A percentile compares a stretch with the other conserved stretches of the same genome.
These are phyloP conservation scores for Lepraria neglecta DNA, from an alignment of 495 filamentous ascomycete species.

Conservation along the genomic window DNA sequence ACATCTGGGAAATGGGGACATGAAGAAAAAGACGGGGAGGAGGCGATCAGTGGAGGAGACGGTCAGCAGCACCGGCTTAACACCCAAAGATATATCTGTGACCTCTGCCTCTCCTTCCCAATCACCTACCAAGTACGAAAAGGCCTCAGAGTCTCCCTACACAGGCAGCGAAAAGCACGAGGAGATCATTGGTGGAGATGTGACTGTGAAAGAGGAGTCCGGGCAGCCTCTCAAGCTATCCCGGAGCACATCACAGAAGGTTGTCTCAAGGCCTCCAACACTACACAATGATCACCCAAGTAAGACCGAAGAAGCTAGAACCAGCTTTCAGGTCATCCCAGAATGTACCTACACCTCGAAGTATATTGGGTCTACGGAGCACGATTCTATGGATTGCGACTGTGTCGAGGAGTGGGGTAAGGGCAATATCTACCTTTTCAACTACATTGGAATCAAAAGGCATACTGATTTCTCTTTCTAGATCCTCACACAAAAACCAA, in stretches of 20 bases:
- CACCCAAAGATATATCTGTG: constrained; percentile 24
- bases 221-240: constrained; percentile 66
- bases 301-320: constrained; percentile 65
- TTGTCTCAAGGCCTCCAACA: constrained; percentile 50
- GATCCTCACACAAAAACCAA: constrained; percentile 58
- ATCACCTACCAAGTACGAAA: constrained; percentile 40
- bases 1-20: constrained; percentile 24
- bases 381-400: constrained; percentile 84
- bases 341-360: constrained; percentile 85
- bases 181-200: constrained; percentile 49
- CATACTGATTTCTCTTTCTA: constrained; percentile 36
- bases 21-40: constrained; percentile 6
- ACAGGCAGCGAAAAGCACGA: constrained; percentile 39
- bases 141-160: constrained; percentile 33
- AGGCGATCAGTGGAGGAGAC: constrained; percentile 15
- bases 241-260: constrained; percentile 68
- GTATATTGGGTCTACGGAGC: constrained; percentile 81
- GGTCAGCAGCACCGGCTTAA: constrained; percentile 26
- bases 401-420: constrained; percentile 94
- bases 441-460: background rate
- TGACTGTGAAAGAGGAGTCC: constrained; percentile 58
- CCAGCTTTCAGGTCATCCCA: constrained; percentile 71
- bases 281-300: constrained; percentile 66
- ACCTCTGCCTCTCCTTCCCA: constrained; percentile 34
- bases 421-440: constrained; percentile 33